Evolutionary conservation across 805 yeast genomes (phyloP), one percentile per base, ranked within the genome.

Genomic region (Phaffomyces antillensis): DNA sequence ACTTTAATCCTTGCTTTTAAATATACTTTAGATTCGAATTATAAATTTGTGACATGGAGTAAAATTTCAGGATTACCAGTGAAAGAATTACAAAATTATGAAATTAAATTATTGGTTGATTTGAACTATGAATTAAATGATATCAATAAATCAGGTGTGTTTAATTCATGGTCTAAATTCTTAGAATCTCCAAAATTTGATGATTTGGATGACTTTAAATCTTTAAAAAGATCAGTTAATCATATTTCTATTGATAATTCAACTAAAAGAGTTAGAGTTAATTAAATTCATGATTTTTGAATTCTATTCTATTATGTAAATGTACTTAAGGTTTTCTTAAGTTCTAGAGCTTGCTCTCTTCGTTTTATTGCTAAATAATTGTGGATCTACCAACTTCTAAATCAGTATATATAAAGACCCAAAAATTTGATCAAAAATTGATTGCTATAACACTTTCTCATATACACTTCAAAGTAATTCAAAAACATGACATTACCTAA

Each of bases 1-100:
- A 75, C 86, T 55, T 61, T 87, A 43, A 83, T 86, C 43, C 66
- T 87, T 34, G 81, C 93, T 5, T 75, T 82, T 42, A 87, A 87
- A 59, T 85, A 79, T 60, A 69, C 74, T 48, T 87, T 81, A 58
- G 96, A 87, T 63, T 75, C 77, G 41, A 83, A 81, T 58, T 85
- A 76, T 62, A 70, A 84, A 28, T 71, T 83, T 52, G 72, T 70
- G 49, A 76, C 85, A 7, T 87, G 96, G 96, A 68, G 83, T 42
- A 76, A 77, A 58, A 80, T 87, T 41, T 75, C 87, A 31, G 93
- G 95, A 0, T 70, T 84, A 36, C 57, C 76, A 20, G 56, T 74
- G 5, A 51, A 60, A 26, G 81, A 76, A 46, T 65, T 87, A 42
- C 70, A 67, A 48, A 58, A 55, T 36, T 63, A 79, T 45, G 95